These are phyloP conservation scores for Neopestalotiopsis clavispora DNA, from an alignment of 2,329 filamentous ascomycete genomes.

Conservation along the genomic window DNA sequence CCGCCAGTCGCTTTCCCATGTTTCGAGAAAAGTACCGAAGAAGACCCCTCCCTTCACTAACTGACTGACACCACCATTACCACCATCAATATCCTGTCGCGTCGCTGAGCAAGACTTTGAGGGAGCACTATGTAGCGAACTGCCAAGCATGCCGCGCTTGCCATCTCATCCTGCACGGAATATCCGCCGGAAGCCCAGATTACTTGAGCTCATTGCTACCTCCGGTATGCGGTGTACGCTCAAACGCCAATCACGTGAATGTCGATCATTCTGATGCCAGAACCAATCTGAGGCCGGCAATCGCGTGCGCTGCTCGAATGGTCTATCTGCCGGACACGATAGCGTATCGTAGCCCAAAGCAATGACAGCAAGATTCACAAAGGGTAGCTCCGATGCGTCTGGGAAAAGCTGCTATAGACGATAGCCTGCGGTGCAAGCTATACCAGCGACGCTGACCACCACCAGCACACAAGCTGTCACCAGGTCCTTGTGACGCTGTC, in stretches of 20 bases:
- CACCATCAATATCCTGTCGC: too few relatives aligned
- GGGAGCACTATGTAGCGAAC: background rate
- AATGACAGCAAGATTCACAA: background rate
- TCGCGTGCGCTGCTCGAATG: background rate
- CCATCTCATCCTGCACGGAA: background rate
- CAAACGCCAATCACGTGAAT: slow-evolving; percentile 24
- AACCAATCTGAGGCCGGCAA: background rate
- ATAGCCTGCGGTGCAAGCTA: background rate
- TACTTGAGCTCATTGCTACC: background rate
- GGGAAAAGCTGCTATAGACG: background rate
- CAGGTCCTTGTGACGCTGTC: background rate
- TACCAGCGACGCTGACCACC: background rate
- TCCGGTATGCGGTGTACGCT: background rate
- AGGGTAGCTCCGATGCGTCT: background rate
- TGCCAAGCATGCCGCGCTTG: background rate
- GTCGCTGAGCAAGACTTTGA: background rate
- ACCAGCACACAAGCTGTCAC: background rate
- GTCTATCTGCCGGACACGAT: background rate
- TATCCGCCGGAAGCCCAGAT: background rate
- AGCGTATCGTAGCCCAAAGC: background rate
- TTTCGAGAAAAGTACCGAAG: slow-evolving; percentile 1
- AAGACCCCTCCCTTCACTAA: background rate
- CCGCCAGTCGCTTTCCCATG: background rate
- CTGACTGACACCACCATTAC: background rate
- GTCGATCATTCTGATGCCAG: slow-evolving; percentile 26